phyloP scores from a whole-genome alignment of 202 grass and related monocot genomes.

The Sporobolus alterniflorus region DNA sequence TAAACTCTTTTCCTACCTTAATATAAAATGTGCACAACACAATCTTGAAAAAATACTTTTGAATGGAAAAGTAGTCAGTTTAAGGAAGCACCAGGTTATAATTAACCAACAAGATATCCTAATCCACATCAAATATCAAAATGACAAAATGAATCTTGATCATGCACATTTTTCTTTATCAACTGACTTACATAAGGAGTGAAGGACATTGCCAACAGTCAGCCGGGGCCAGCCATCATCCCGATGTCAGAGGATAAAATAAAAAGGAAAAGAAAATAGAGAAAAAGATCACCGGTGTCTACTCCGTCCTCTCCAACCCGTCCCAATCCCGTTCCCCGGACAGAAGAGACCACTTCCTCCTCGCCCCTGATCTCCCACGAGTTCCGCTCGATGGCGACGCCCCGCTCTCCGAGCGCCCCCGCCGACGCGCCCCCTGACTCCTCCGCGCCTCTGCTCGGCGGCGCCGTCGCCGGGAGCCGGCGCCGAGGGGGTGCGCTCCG shows the following conservation, averaged over 20 bases:
- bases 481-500: conserved; percentile 38
- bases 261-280: neutral
- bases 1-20: no score
- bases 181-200: neutral
- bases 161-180: no score
- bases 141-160: no score
- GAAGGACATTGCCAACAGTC: neutral
- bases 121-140: no score
- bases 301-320: neutral
- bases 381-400: conserved; percentile 41
- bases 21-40: no score
- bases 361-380: conserved; percentile 23
- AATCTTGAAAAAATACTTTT: no score
- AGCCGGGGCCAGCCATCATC: conserved; percentile 24
- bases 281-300: neutral
- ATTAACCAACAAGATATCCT: no score
- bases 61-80: neutral
- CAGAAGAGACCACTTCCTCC: conserved; percentile 29
- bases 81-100: neutral
- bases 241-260: neutral
- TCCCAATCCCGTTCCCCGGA: conserved; percentile 27
- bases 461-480: conserved; percentile 1
- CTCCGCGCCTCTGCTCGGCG: conserved; percentile 40
- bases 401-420: conserved; percentile 38
- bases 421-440: conserved; percentile 42